Conservation (phyloP, 139 green algal species). For the Micromonas pusilla region DNA sequence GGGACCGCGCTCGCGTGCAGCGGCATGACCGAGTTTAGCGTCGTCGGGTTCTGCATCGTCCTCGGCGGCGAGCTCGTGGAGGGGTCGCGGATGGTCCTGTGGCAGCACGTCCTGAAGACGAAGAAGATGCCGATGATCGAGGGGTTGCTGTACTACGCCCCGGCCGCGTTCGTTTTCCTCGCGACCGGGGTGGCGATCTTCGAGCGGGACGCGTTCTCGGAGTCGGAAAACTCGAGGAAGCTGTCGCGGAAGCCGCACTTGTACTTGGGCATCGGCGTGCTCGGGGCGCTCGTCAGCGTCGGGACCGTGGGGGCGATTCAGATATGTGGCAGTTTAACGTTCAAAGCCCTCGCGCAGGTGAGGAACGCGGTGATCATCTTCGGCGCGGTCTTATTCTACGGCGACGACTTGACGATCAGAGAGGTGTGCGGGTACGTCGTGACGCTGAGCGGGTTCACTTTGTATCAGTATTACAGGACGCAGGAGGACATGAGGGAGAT, state of each 20-base stretch:
- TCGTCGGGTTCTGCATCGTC: not conserved
- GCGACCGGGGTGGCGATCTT: not conserved
- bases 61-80: not conserved
- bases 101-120: not conserved
- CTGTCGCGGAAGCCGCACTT: too few species aligned
- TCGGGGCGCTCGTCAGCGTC: not conserved
- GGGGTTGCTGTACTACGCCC: slow-evolving; percentile 4
- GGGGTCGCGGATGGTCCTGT: not conserved
- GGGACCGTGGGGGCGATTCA: not conserved
- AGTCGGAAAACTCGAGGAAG: too few species aligned
- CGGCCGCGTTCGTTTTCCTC: slow-evolving; percentile 6
- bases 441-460: not conserved
- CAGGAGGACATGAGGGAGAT: too few species aligned
- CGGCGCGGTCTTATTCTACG: not conserved
- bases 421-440: not conserved
- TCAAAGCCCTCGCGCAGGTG: slow-evolving; percentile 5
- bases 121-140: not conserved
- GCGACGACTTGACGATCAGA: not conserved
- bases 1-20: not conserved
- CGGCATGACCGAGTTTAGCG: not conserved
- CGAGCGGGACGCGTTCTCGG: not conserved
- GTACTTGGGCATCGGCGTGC: not conserved
- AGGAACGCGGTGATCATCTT: not conserved
- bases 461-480: too few species aligned
- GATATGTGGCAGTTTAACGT: not conserved